phyloP scores from a whole-genome alignment of 23 red algal genomes.

The Cyanidium caldarium region DNA sequence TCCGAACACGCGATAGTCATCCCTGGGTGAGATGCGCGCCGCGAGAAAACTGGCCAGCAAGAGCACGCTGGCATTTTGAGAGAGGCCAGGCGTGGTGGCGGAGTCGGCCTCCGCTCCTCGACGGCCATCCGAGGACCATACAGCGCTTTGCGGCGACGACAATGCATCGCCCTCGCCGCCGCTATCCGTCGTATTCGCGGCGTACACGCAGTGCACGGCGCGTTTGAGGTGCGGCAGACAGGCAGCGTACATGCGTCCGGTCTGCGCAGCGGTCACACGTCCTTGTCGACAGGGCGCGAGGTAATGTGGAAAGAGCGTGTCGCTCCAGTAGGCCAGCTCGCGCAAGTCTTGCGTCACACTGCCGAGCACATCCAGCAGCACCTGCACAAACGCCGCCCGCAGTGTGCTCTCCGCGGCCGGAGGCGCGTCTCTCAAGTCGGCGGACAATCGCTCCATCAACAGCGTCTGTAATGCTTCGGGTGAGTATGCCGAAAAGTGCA shows the following conservation, averaged over 20 bases:
- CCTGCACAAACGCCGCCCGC: background rate
- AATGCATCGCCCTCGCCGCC: too few species aligned
- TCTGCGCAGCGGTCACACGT: background rate
- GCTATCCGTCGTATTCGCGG: too few species aligned
- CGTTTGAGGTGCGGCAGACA: background rate
- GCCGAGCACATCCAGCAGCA: background rate
- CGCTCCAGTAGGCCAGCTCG: background rate
- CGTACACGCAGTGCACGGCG: background rate
- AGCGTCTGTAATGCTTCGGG: background rate
- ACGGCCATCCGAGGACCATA: too few species aligned
- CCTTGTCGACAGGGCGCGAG: background rate
- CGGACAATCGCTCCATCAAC: background rate
- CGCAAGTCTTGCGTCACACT: background rate
- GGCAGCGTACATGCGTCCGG: background rate
- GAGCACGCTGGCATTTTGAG: too few species aligned
- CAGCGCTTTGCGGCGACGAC: too few species aligned
- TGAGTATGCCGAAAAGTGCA: background rate
- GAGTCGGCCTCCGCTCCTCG: too few species aligned
- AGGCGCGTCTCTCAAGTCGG: background rate
- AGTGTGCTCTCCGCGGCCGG: background rate
- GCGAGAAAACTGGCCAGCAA: too few species aligned
- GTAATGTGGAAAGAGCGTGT: background rate
- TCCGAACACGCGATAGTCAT: too few species aligned
- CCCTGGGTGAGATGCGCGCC: too few species aligned
- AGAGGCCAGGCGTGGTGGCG: too few species aligned